These are phyloP conservation scores for Zasmidium angulare DNA, from an alignment of 2,329 filamentous ascomycete species.

Conservation along the genomic window DNA sequence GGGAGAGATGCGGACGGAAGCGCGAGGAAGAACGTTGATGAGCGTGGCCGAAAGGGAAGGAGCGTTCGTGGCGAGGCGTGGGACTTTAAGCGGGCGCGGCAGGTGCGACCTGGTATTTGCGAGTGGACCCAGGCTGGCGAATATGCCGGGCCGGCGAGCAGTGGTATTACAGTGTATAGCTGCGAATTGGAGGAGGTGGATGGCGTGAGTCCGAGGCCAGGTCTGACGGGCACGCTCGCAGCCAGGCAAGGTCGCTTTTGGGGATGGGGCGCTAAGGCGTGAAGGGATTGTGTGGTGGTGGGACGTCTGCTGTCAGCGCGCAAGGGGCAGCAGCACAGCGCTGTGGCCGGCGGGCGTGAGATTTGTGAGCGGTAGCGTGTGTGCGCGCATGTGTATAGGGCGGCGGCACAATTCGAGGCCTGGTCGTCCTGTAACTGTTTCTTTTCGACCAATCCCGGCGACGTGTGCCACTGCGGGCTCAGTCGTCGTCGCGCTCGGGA, in stretches of 20 bases:
- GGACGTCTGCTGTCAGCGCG: neutral
- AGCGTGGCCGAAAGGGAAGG: neutral
- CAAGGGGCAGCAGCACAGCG: neutral
- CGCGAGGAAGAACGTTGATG: neutral
- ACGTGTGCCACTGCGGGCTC: neutral
- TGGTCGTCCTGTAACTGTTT: neutral
- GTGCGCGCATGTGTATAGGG: neutral
- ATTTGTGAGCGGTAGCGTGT: neutral
- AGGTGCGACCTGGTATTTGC: neutral
- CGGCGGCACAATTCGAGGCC: too few species aligned
- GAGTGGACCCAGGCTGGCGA: neutral
- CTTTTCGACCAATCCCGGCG: neutral
- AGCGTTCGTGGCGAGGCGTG: neutral
- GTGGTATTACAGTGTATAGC: neutral
- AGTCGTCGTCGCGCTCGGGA: neutral
- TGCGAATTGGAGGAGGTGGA: neutral
- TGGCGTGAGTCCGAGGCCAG: too few species aligned
- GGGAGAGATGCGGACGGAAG: neutral
- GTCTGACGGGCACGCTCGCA: neutral
- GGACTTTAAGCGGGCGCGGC: neutral
- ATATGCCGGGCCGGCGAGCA: neutral
- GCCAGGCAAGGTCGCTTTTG: neutral
- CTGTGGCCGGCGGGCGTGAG: neutral
- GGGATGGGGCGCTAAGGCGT: neutral
- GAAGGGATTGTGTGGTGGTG: neutral